These are phyloP conservation scores for Alternaria alternata DNA, from an alignment of 2,329 filamentous ascomycete species.

Conservation along the genomic window DNA sequence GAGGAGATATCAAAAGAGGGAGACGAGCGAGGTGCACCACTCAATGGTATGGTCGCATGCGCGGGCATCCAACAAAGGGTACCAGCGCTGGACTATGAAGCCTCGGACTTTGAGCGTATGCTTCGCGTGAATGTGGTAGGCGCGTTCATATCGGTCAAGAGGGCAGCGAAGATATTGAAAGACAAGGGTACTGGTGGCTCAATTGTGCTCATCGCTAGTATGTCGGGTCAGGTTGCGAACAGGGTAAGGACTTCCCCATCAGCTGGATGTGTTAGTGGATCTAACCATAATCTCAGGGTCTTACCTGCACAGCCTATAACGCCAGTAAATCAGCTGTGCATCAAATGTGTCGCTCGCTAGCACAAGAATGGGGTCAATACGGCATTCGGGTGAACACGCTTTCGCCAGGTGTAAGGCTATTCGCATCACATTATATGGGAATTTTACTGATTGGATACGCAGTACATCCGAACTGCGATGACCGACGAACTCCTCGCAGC, in stretches of 20 bases:
- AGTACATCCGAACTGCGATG: slow-evolving; percentile 49
- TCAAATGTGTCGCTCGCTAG: slow-evolving; percentile 25
- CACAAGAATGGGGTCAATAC: slow-evolving; percentile 28
- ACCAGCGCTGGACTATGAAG: slow-evolving; percentile 58
- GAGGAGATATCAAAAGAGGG: slow-evolving; percentile 50
- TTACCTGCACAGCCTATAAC: slow-evolving; percentile 25
- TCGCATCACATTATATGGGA: not conserved
- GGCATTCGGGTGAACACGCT: slow-evolving; percentile 46
- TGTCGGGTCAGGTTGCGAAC: slow-evolving; percentile 25
- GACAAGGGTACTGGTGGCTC: slow-evolving; percentile 64
- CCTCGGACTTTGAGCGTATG: slow-evolving; percentile 47
- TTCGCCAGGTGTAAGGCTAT: slow-evolving; percentile 32
- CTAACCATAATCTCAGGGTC: slow-evolving; percentile 10
- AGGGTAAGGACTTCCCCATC: slow-evolving; percentile 4
- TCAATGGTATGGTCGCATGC: slow-evolving; percentile 56
- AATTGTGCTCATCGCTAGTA: slow-evolving; percentile 65
- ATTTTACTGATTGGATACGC: not conserved
- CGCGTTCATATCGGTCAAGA: slow-evolving; percentile 49
- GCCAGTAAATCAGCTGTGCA: slow-evolving; percentile 23
- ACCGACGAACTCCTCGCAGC: slow-evolving; percentile 47
- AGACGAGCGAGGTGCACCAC: slow-evolving; percentile 40
- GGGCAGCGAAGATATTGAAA: slow-evolving; percentile 59
- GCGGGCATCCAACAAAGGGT: slow-evolving; percentile 61
- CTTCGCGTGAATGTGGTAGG: slow-evolving; percentile 50
- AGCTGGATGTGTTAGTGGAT: not conserved